Base-by-base conservation (phyloP, 148 eudicot genomes). In the Arbutus unedo region DNA sequence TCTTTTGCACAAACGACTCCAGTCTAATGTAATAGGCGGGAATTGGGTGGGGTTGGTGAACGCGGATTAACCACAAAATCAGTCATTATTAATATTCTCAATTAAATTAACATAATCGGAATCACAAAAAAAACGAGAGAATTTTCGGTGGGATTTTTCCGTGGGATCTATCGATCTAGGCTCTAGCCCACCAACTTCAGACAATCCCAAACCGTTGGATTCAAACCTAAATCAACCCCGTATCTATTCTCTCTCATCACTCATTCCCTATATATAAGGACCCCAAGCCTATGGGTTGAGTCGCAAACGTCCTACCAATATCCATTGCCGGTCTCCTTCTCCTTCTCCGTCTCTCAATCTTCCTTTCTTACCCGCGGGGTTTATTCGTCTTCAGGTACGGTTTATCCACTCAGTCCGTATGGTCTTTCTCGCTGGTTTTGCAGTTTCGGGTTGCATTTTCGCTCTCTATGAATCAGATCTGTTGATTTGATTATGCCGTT, bases 111-210 rank as follows among this genome's bases (percentile, higher is more conserved):
- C 38, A 31, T 31, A 31, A 31, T 31, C 38, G 38, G 38, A 31
- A 31, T 31, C 38, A 31, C 38, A 31, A 31, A 31, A 31, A 51
- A 51, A 51, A 9, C 62, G 19, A 23, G 70, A 6, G 70, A 64
- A 64, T 64, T 64, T 64, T 64, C 13, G 70, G 70, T 51, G 54
- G 54, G 54, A 31, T 31, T 31, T 31, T 31, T 31, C 38, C 38
- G 54, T 64, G 70, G 70, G 48, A 68, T 31, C 74, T 68, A 14
- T 68, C 74, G 74, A 31, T 14, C 48, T 68, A 68, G 74, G 45
- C 18, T 68, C 45, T 68, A 68, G 48, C 47, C 74, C 74, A 68
- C 74, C 74, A 68, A 68, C 74, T 68, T 14, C 74, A 13, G 3
- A 15, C 19, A 38, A 68, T 68, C 74, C 74, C 45, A 68, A 68